Evolutionary conservation across 2,329 filamentous ascomycete species (phyloP), one percentile per base, ranked within the genome.

Genomic region (Fusarium poae): DNA sequence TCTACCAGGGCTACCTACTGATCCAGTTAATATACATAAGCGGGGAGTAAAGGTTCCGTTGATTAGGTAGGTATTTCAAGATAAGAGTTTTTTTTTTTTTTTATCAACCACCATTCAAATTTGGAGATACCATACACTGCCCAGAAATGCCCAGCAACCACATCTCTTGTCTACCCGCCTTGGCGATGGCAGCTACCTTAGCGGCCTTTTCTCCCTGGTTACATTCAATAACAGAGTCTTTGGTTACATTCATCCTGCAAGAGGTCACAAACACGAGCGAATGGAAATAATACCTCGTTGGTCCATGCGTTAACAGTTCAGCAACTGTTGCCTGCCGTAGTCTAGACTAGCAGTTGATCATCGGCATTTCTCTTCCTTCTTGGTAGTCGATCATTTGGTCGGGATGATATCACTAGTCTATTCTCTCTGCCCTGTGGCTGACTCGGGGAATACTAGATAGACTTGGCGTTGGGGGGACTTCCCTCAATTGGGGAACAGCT

Each of bases 331-430:
- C 18, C 32, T 57, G 23, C 23, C 21, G 10, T 39, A 20, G 42
- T n/a, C 11, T 20, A 20, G 42, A 11, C 11, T 20, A 39, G 39
- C 13, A 44, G 32, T 48, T 69, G 66, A 68, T 62, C 51, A 30
- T 29, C 66, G 66, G 66, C 66, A 68, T 52, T 67, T 68, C 27
- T 68, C 61, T 42, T 39, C 34, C 30, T 32, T 42, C 48, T 58
- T 39, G 53, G 42, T 55, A 32, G 54, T 30, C 32, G 50, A 65
- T 62, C 46, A 32, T 20, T 34, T 50, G 40, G 23, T 42, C 65
- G 61, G 48, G 20, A 67, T 68, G 65, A 68, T 53, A 40, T 69
- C 66, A 60, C 12, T 27, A 32, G 25, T 30, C 18, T 45, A 45
- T 8, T 8, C 32, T 8, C 32, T 35, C 25, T 9, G 32, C 25